These are phyloP conservation scores for Acorus gramineus DNA, from an alignment of 106 monocot genomes.

Conservation along the genomic window DNA sequence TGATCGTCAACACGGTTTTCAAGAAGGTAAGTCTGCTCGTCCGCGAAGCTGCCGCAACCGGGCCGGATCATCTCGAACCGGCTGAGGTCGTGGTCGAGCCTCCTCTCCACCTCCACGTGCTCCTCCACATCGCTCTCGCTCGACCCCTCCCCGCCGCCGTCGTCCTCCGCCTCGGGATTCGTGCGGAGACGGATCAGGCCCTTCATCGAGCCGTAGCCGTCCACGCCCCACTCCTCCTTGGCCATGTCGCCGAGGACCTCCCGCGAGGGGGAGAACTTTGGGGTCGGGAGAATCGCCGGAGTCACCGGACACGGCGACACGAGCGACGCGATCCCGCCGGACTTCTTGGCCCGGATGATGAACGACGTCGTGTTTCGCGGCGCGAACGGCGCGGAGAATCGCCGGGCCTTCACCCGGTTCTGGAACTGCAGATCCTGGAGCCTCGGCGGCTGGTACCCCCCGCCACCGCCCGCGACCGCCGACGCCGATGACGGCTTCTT, in stretches of 20 bases:
- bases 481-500: too few species aligned
- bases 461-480: neutral
- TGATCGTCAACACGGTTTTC: neutral
- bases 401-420: too few species aligned
- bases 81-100: neutral
- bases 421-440: too few species aligned
- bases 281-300: slow-evolving; percentile 1
- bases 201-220: slow-evolving; percentile 4
- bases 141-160: neutral
- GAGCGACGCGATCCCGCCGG: slow-evolving; percentile 2
- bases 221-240: slow-evolving; percentile 3
- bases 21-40: slow-evolving; percentile 24
- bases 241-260: neutral
- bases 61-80: slow-evolving; percentile 1
- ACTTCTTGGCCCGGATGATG: slow-evolving; percentile 3
- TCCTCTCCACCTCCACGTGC: neutral
- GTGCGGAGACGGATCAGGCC: neutral
- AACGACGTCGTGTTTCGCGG: slow-evolving; percentile 3
- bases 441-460: too few species aligned
- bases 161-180: neutral
- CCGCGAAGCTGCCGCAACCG: neutral
- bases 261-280: neutral
- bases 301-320: slow-evolving; percentile 1
- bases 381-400: neutral
- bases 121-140: slow-evolving; percentile 1